Evolutionary conservation across 2,329 filamentous ascomycete genomes (phyloP), one percentile per base, ranked within the genome.

Genomic region (Fusarium beomiforme): DNA sequence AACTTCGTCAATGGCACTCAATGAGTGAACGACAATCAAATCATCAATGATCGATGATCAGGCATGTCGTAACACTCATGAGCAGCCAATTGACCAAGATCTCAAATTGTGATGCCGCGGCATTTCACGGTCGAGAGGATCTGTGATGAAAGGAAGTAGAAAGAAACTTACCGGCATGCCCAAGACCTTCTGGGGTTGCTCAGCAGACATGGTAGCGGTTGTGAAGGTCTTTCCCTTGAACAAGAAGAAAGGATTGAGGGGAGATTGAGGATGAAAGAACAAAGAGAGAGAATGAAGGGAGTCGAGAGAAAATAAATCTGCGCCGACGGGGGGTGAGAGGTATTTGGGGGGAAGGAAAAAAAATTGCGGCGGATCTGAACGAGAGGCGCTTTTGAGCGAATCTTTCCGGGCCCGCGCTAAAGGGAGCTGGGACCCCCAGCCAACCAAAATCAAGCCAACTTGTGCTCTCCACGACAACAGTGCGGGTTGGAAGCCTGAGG

Each of bases 101-200:
- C 36, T 55, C 17, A 61, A 63, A 36, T 71, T 70, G 76, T 75
- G 75, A 75, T 60, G 59, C 68, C 72, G 76, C 77, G 79, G 74
- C 72, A 78, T 77, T 77, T 78, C 70, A 74, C 59, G 58, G 66
- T 66, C 55, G 59, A 68, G 42, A 24, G 31, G 63, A 65, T 51
- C 44, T 55, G 23, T 19, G 23, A 57, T 67, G 34, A 33, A 57
- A 29, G 44, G 70, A 53, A 53, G 54, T 53, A 68, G 49, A 63
- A 64, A 59, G 41, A 53, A 63, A 86, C 88, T 87, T 86, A 91
- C 89, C 82, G 88, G 88, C 87, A 91, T 90, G 87, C 89, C 89
- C 86, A 90, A 79, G 79, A 91, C 85, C 82, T 84, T 87, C 76
- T 85, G 83, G 79, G 88, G 83, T 73, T 88, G 83, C 78, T 84